A percentile compares a stretch with the other conserved stretches of the same genome.
Conservation (phyloP, 805 yeast genomes). For the Candida glaebosa region DNA sequence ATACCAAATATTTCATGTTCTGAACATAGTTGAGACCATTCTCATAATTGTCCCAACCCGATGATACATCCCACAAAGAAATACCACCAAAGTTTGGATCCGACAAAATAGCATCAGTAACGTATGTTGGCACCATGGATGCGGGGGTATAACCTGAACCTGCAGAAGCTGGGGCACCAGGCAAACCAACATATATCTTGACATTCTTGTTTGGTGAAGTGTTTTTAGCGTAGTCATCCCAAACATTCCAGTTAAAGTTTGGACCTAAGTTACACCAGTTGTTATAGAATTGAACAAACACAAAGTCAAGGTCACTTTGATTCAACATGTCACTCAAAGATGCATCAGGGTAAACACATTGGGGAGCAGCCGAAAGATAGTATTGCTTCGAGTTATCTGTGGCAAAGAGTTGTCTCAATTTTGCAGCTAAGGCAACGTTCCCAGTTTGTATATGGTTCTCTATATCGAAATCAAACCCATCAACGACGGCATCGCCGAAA, state of each 20-base stretch:
- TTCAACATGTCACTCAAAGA: constrained; percentile 29
- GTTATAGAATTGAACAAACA: constrained; percentile 39
- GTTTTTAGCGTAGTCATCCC: constrained; percentile 28
- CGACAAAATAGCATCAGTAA: constrained; percentile 13
- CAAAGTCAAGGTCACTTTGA: constrained; percentile 27
- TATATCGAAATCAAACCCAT: constrained; percentile 80
- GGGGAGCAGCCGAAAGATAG: constrained; percentile 37
- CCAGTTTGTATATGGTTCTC: constrained; percentile 62
- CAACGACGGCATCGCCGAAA: constrained; percentile 72
- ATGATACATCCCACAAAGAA: constrained; percentile 83
- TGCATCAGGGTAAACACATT: constrained; percentile 38
- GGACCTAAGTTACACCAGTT: constrained; percentile 28
- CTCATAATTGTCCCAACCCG: constrained; percentile 32
- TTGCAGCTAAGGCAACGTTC: constrained; percentile 52
- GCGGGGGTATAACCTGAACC: constrained; percentile 29
- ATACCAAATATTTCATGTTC: constrained; percentile 41
- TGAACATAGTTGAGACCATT: constrained; percentile 22
- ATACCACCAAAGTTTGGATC: constrained; percentile 56
- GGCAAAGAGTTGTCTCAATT: constrained; percentile 18
- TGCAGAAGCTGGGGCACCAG: constrained; percentile 30
- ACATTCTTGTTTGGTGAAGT: constrained; percentile 29
- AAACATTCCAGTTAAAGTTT: constrained; percentile 33
- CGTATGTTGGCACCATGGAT: constrained; percentile 15
- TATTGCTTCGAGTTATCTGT: constrained; percentile 26
- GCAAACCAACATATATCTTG: constrained; percentile 32